These are phyloP conservation scores for Conticribra guillardii DNA, from an alignment of 108 stramenopile species.

Conservation along the genomic window DNA sequence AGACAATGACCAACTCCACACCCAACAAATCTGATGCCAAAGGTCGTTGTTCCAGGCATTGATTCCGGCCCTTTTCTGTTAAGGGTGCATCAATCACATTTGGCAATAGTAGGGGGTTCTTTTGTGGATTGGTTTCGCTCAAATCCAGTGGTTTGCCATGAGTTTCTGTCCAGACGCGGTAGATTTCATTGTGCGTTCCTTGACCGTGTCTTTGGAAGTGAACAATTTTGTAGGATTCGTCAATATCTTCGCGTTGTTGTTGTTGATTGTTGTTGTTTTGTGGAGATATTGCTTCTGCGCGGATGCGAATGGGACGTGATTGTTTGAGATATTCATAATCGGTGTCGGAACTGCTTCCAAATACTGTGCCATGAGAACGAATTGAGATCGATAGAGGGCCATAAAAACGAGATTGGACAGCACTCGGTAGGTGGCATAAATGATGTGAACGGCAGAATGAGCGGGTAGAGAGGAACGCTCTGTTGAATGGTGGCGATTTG, in stretches of 20 bases:
- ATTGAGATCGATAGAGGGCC: too few relatives aligned
- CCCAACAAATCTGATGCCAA: conserved; percentile 24
- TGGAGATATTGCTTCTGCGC: conserved; percentile 12
- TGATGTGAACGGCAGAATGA: too few relatives aligned
- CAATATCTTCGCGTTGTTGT: background rate
- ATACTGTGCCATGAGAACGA: background rate
- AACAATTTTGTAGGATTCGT: conserved; percentile 30
- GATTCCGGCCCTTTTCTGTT: conserved; percentile 75
- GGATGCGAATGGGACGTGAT: conserved; percentile 39
- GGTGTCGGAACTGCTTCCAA: background rate
- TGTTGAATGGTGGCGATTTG: too few relatives aligned
- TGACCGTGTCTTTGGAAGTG: conserved; percentile 57
- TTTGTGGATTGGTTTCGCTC: conserved; percentile 39
- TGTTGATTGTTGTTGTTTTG: background rate
- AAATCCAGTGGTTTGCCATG: conserved; percentile 29
- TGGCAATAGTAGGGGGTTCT: conserved; percentile 71
- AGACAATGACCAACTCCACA: conserved; percentile 67
- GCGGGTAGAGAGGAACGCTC: too few relatives aligned
- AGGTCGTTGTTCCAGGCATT: conserved; percentile 52
- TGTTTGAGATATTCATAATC: conserved; percentile 30
- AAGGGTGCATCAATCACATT: conserved; percentile 77
- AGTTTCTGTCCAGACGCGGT: conserved; percentile 50
- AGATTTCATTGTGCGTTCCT: conserved; percentile 57
- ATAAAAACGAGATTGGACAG: too few relatives aligned
- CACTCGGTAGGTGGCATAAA: too few relatives aligned